Evolutionary conservation across 257 asterid genomes (phyloP).

Genomic region (Gentiana straminea): DNA sequence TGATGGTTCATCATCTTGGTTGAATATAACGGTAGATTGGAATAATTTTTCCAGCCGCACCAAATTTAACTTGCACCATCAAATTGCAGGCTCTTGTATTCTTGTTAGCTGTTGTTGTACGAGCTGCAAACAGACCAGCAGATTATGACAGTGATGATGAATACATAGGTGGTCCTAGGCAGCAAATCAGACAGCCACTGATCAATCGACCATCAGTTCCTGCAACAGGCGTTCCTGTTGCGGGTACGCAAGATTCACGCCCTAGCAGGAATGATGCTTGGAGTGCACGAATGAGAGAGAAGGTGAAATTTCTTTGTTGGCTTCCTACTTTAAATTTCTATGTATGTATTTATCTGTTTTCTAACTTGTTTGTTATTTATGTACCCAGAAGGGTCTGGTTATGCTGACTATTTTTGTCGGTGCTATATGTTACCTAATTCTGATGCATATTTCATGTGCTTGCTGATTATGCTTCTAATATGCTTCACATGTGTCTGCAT

Average conservation of each 20-base stretch:
- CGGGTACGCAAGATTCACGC: conserved; percentile 71
- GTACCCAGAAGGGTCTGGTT: not conserved
- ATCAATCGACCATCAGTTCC: conserved; percentile 57
- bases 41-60: too few species aligned
- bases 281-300: conserved; percentile 97
- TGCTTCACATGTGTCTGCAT: conserved; percentile 3
- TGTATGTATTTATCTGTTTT: not conserved
- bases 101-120: conserved; percentile 77
- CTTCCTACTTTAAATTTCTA: not conserved
- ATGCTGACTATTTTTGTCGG: not conserved
- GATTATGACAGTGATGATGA: conserved; percentile 97
- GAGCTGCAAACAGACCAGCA: conserved; percentile 84
- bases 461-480: not conserved
- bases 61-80: not conserved
- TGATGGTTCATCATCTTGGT: too few species aligned
- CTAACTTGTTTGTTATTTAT: too few species aligned
- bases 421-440: too few species aligned
- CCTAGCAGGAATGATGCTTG: conserved; percentile 95
- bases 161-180: conserved; percentile 64
- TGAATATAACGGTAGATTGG: too few species aligned
- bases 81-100: conserved; percentile 77
- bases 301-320: conserved; percentile 28
- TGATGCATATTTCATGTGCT: not conserved
- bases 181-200: conserved; percentile 82
- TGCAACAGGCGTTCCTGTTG: conserved; percentile 64